Evolutionary conservation across 1,284 basidiomycete species (phyloP), one percentile per base, ranked within the genome.

Genomic region (Ustilago crameri): DNA sequence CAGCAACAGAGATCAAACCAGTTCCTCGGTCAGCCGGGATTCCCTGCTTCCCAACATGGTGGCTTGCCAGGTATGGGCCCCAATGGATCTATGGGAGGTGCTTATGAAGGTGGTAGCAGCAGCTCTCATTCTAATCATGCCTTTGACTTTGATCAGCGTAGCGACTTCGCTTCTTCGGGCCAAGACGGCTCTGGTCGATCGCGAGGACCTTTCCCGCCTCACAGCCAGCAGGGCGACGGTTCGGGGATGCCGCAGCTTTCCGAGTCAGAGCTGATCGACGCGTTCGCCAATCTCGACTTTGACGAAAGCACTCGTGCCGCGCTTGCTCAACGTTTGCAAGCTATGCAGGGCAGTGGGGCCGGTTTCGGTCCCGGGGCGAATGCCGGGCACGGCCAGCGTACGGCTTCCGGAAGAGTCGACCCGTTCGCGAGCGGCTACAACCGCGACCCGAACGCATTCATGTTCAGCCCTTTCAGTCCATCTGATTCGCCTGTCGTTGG

Each of bases 401-500:
- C 41, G 18, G 32, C 22, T 41, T 38, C 24, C 14, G 47, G 47
- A 9, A 26, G 49, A 38, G 7, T 17, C 8, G 61, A 70, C 18
- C 42, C 60, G 2, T 70, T 70, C 23, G 53, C 53, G 23, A 52
- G 59, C 14, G 58, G 61, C 24, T 64, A 62, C 46, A 66, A 64
- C 20, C 53, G 70, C 27, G 70, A 73, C 47, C 70, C 70, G 1
- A 68, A 64, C 42, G 70, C 57, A 1, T 74, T 71, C 55, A 75
- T 71, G 57, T 77, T 77, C 46, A 63, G 65, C 20, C 75, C 75
- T 2, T 77, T 77, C 45, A 72, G 68, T 23, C 75, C 75, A 9
- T 62, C 72, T 12, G 68, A 71, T 27, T 75, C 72, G 23, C 75
- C 75, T 0, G 17, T 75, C 1, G 71, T 75, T 3, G 69, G 69